Evolutionary conservation across 306 rosid species (phyloP).

Genomic region (Adenanthera pavonina): DNA sequence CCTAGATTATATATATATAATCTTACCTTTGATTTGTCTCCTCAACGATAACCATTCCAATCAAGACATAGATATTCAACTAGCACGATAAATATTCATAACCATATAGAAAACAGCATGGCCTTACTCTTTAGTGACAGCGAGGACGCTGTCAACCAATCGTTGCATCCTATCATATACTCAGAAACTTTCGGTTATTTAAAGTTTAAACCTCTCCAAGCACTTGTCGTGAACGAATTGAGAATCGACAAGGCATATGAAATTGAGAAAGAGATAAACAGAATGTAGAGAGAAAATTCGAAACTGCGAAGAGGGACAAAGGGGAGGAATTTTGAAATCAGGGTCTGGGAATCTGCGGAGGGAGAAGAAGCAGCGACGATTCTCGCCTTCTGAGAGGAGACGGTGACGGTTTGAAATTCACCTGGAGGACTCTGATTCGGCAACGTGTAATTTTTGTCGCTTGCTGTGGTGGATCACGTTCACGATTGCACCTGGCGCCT

Average conservation of each 20-base stretch:
- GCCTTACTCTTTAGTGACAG: constrained; percentile 82
- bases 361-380: constrained; percentile 11
- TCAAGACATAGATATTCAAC: constrained; percentile 15
- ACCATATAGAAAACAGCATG: constrained; percentile 5
- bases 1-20: neutral
- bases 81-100: neutral
- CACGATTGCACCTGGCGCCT: constrained; percentile 33
- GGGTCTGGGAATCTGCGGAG: neutral
- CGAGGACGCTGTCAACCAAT: constrained; percentile 69
- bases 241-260: neutral
- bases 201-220: constrained; percentile 1
- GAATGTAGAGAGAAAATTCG: constrained; percentile 10
- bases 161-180: constrained; percentile 55
- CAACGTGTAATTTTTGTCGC: neutral
- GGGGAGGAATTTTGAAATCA: constrained; percentile 36
- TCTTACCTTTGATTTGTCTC: constrained; percentile 11
- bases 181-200: constrained; percentile 26
- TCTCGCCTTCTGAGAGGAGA: constrained; percentile 25
- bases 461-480: neutral
- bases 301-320: constrained; percentile 13
- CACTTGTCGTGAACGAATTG: neutral
- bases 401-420: constrained; percentile 31
- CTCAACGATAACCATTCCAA: neutral
- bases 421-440: constrained; percentile 37
- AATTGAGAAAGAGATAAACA: constrained; percentile 27